phyloP scores from a whole-genome alignment of 164 flowering plant species.

The Buxus sempervirens region DNA sequence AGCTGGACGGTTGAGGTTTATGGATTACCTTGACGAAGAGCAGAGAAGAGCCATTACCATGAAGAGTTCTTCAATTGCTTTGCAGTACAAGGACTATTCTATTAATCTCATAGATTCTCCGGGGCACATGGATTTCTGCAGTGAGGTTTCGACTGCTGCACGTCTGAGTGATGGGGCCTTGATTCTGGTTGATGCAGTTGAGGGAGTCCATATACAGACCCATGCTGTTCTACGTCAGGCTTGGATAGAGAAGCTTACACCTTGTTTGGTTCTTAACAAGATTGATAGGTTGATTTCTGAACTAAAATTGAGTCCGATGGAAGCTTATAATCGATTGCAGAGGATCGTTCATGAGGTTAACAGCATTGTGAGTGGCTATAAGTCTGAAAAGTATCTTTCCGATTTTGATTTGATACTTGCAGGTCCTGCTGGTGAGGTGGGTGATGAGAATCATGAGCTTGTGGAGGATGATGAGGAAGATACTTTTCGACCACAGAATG shows the following conservation, averaged over 20 bases:
- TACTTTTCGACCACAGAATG: conserved; percentile 87
- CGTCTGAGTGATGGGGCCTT: conserved; percentile 86
- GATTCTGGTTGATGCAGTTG: conserved; percentile 82
- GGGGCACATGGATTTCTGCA: conserved; percentile 92
- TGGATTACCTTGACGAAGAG: conserved; percentile 92
- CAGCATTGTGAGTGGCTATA: conserved; percentile 72
- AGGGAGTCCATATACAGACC: conserved; percentile 92
- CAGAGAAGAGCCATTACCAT: conserved; percentile 94
- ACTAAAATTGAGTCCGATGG: conserved; percentile 67
- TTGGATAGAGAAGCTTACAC: conserved; percentile 81
- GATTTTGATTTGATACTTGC: conserved; percentile 81
- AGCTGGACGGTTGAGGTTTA: conserved; percentile 71
- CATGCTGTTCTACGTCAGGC: conserved; percentile 90
- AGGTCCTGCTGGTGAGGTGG: conserved; percentile 33
- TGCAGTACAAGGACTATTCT: conserved; percentile 40
- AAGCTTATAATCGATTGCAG: conserved; percentile 60
- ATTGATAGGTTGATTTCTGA: conserved; percentile 78
- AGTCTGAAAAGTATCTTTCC: conserved; percentile 83
- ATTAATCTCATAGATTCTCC: conserved; percentile 90
- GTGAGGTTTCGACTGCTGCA: conserved; percentile 91
- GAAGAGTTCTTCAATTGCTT: conserved; percentile 83
- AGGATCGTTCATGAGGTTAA: conserved; percentile 88
- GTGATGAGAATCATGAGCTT: conserved; percentile 44
- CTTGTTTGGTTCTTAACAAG: conserved; percentile 84
- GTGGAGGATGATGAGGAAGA: conserved; percentile 87